Evolutionary conservation across 225 moss, liverwort and hornwort genomes (phyloP).

Genomic region (Thuidium tamariscinum): DNA sequence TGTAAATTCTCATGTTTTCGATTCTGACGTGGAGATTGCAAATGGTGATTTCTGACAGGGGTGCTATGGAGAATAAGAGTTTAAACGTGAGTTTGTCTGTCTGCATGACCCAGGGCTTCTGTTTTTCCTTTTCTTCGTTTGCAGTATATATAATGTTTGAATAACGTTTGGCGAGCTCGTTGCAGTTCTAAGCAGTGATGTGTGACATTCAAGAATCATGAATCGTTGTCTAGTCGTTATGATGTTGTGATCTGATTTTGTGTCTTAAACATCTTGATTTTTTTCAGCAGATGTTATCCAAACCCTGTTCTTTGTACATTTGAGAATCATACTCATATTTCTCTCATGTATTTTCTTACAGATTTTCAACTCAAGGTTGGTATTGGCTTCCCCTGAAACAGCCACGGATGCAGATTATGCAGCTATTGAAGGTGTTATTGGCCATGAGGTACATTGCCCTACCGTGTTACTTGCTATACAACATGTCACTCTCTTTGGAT

Average conservation of each 20-base stretch:
- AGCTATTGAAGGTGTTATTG: conserved; percentile 93
- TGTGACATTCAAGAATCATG: not conserved
- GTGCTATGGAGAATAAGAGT: conserved; percentile 99
- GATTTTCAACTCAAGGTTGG: conserved; percentile 97
- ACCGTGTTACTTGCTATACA: not conserved
- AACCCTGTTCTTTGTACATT: not conserved
- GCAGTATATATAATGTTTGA: not conserved
- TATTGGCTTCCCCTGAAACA: conserved; percentile 93
- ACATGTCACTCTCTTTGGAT: not conserved
- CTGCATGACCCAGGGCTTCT: not conserved
- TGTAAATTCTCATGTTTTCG: not conserved
- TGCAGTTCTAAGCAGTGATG: not conserved
- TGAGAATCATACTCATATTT: not conserved
- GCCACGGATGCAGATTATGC: conserved; percentile 92
- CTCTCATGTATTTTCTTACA: not conserved
- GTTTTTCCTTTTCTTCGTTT: not conserved
- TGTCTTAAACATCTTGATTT: not conserved
- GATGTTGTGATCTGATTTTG: not conserved
- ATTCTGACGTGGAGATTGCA: conserved; percentile 6
- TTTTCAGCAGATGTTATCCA: not conserved
- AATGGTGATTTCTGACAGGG: conserved; percentile 30
- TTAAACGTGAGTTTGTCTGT: conserved; percentile 57
- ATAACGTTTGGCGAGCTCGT: not conserved
- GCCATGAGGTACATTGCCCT: conserved; percentile 59
- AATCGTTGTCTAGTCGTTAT: not conserved